Percentiles rank a stretch among this genome's conserved stretches.
Evolutionary conservation across 441 rosid genomes (phyloP).

Genomic region (Theobroma grandiflorum): DNA sequence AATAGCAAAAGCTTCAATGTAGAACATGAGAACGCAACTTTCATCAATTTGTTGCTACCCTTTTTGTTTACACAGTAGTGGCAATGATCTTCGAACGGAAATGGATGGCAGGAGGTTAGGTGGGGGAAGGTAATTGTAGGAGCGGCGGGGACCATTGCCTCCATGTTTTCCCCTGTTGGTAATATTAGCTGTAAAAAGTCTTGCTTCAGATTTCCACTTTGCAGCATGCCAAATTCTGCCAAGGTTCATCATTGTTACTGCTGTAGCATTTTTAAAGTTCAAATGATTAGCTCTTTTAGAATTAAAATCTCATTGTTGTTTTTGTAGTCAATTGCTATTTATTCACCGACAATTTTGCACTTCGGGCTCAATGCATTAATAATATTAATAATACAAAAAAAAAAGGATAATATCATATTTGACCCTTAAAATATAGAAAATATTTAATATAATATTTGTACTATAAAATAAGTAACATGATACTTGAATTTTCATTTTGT

Average conservation of each 20-base stretch:
- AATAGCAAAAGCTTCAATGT: background rate
- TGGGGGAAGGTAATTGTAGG: background rate
- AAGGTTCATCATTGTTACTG: background rate
- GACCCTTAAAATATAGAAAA: no score
- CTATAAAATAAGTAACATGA: no score
- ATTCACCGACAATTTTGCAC: background rate
- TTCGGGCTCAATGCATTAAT: slow-evolving; percentile 1
- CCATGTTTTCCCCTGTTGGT: background rate
- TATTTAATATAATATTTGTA: no score
- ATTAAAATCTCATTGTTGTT: background rate
- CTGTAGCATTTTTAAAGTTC: background rate
- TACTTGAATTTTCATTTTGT: no score
- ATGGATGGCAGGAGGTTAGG: background rate
- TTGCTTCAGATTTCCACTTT: background rate
- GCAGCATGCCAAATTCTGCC: background rate
- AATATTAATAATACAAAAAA: background rate
- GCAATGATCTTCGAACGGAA: background rate
- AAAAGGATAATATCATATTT: no score
- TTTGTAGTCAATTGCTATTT: background rate
- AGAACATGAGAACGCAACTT: background rate
- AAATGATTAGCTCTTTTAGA: background rate
- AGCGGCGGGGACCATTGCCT: background rate
- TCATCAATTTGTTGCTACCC: background rate
- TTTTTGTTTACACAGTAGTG: background rate
- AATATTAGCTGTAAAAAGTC: background rate